Base-by-base conservation (phyloP, 2,329 filamentous ascomycete species). In the Neofusicoccum umdonicola region DNA sequence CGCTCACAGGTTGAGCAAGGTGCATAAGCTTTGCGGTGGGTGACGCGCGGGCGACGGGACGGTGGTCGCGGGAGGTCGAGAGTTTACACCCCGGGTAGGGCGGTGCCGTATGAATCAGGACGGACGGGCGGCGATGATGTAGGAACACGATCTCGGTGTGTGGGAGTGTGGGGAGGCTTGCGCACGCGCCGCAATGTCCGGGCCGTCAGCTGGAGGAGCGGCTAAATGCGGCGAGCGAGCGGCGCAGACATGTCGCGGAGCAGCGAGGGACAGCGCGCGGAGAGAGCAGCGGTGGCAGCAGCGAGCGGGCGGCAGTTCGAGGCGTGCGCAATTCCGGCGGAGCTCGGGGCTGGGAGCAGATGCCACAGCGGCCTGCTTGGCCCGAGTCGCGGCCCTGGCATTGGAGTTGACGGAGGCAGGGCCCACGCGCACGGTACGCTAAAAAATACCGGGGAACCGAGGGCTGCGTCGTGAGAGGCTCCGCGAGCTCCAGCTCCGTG, bases 71-170 rank as follows among this genome's bases (percentile, higher is more conserved):
- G 56, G n/a, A 37, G 31, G 31, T 60, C 31, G 50, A 60, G 56
- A 37, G 56, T 48, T 58, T 15, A 35, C 41, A 22, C 41, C 31
- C 56, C 47, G 56, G 42, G 56, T 12, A 12, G 22, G 9, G 12
- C 8, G n/a, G 27, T 45, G 41, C 42, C 56, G 31, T 60, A 34
- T 44, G 56, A 60, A 47, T 60, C 56, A 60, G 27, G 56, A 47
- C 41, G 56, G 61, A 45, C 31, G 61, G 51, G 61, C 61, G 44
- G 37, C 62, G 52, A 64, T 64, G 62, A 64, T 64, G 62, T 64
- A 57, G 51, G 50, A 48, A 57, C 62, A 58, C 51, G 62, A 39
- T 64, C 62, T 47, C 62, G 51, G 44, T 11, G 34, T 48, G 50
- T 39, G 27, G 44, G 57, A 48, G 47, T 54, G 60, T 63, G 61